Base-by-base conservation (phyloP, 2,329 filamentous ascomycete species). In the Emmonsia crescens region DNA sequence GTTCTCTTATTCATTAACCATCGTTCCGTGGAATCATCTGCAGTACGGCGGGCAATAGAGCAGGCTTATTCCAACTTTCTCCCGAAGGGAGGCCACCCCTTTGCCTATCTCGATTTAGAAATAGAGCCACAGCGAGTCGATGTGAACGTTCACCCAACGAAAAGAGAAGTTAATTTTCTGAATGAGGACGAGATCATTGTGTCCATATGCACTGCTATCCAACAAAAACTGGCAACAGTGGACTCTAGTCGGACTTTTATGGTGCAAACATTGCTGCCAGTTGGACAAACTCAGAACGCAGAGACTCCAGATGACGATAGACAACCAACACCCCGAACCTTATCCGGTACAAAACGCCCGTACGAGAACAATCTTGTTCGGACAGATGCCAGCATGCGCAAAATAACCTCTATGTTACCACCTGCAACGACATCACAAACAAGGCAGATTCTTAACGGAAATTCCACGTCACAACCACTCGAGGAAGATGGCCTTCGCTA, bases 171-270 rank as follows among this genome's bases (percentile, higher is more conserved):
- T 24, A 94, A 97, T 70, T 97, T 99, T 68, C 80, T 99, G 27
- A 96, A 97, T 64, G 94, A 99, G 72, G 94, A 99, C 65, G 94
- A 99, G 68, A 96, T 99, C 54, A 88, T 94, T 55, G 89, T 94
- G 65, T 83, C 84, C 16, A 86, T 99, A 4, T 96, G 92, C 76
- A 84, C 87, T 64, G 84, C 89, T 60, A 88, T 99, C 27, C 84
- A 89, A 59, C 81, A 84, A 9, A 88, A 88, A 66, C 82, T 99
- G 3, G 88, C 91, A 12, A 87, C 88, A 57, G 92, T 97, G 6
- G 94, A 99, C 73, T 92, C 89, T 27, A 97, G 93, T 70, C 87
- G 94, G 55, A 96, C 91, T 0, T 99, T 97, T 75, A 85, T 92
- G 79, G 96, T 92, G 0, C 94, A 99, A 73, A 96, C 88, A 1